phyloP scores from a whole-genome alignment of 495 filamentous ascomycete genomes.

The Recurvomyces mirabilis region DNA sequence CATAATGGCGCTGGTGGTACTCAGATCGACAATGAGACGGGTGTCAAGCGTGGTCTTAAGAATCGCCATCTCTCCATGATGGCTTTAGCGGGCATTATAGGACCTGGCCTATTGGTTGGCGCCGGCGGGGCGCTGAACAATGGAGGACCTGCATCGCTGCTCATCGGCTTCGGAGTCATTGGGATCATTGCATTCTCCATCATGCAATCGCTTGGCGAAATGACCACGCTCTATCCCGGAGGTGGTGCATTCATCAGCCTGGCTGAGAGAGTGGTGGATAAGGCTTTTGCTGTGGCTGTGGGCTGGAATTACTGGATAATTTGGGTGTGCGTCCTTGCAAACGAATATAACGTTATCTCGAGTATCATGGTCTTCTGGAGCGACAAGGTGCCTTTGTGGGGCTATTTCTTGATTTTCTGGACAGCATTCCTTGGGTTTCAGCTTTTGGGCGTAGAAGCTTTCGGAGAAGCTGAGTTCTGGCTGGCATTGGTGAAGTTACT shows the following conservation, averaged over 20 bases:
- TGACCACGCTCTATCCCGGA: conserved; percentile 19
- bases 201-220: conserved; percentile 20
- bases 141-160: conserved; percentile 18
- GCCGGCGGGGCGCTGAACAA: conserved; percentile 19
- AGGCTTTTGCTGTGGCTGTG: conserved; percentile 16
- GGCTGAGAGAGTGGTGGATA: conserved; percentile 18
- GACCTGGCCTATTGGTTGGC: conserved; percentile 26
- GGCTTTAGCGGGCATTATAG: conserved; percentile 24
- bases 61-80: conserved; percentile 22
- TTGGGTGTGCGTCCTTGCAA: conserved; percentile 16
- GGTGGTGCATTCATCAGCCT: conserved; percentile 13
- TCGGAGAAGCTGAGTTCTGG: conserved; percentile 42
- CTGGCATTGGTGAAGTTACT: conserved; percentile 47
- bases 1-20: background rate
- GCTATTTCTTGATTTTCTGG: conserved; percentile 59
- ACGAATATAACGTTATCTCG: conserved; percentile 42
- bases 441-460: conserved; percentile 35
- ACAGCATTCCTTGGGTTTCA: conserved; percentile 34
- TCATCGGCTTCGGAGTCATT: conserved; percentile 20
- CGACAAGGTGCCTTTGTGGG: conserved; percentile 38
- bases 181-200: conserved; percentile 21
- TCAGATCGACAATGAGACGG: conserved; percentile 15
- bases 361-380: conserved; percentile 30
- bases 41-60: conserved; percentile 25
- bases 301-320: conserved; percentile 38